A percentile compares a stretch with the other conserved stretches of the same genome.
Conservation (phyloP, 768 basidiomycete species). For the Mycena albidolilacea region DNA sequence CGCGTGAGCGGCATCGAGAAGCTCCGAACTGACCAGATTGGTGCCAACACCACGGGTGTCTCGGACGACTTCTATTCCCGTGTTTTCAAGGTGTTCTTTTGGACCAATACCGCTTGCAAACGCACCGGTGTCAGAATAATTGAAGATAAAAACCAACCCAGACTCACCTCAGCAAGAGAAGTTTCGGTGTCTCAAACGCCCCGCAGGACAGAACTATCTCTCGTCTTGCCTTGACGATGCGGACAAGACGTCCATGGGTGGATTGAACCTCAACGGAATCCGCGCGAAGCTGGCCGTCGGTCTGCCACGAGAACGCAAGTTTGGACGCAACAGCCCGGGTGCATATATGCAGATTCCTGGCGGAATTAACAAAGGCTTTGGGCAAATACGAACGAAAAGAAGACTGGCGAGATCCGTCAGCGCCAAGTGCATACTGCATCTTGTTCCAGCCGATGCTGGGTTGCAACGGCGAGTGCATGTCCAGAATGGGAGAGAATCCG, state of each 20-base stretch:
- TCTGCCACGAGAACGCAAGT: background rate
- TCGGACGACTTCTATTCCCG: slow-evolving; percentile 13
- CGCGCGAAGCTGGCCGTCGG: background rate
- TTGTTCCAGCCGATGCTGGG: slow-evolving; percentile 32
- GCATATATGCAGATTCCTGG: slow-evolving; percentile 5
- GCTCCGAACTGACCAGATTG: slow-evolving; percentile 11
- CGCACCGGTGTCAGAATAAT: background rate
- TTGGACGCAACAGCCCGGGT: slow-evolving; percentile 12
- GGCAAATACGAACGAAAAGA: slow-evolving; percentile 28
- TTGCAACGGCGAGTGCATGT: slow-evolving; percentile 29
- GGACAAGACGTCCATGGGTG: background rate
- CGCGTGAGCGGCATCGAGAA: background rate
- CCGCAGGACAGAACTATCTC: slow-evolving; percentile 24
- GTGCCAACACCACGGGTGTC: slow-evolving; percentile 22
- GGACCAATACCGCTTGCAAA: slow-evolving; percentile 22
- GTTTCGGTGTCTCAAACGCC: slow-evolving; percentile 12
- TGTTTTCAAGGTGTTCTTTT: slow-evolving; percentile 6
- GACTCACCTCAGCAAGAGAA: slow-evolving; percentile 22
- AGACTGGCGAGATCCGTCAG: slow-evolving; percentile 22
- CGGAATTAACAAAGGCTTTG: background rate
- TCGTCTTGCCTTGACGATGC: slow-evolving; percentile 2
- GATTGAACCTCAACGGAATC: slow-evolving; percentile 20
- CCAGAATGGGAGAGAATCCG: slow-evolving; percentile 20
- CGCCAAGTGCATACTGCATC: slow-evolving; percentile 16
- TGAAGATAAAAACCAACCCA: background rate